phyloP scores from a whole-genome alignment of 495 filamentous ascomycete species.

The Monascus purpureus region DNA sequence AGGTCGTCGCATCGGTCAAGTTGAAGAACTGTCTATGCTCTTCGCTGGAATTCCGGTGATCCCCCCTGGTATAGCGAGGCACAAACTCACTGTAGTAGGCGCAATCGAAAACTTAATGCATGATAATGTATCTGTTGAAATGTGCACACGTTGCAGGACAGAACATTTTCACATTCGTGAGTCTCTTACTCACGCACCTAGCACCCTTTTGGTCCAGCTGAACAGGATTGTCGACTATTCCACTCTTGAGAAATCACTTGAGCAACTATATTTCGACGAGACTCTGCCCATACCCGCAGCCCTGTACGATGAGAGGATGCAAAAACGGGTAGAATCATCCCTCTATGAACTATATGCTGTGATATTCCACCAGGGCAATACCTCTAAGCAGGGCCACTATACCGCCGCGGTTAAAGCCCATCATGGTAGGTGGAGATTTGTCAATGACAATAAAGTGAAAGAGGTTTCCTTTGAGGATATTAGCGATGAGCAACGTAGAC shows the following conservation, averaged over 20 bases:
- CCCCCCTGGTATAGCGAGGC: too few species aligned
- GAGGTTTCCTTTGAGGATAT: background rate
- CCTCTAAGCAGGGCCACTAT: constrained; percentile 15
- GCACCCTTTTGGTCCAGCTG: constrained; percentile 8
- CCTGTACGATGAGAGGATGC: background rate
- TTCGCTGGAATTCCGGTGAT: too few species aligned
- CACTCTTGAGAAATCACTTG: too few species aligned
- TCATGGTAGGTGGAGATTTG: constrained; percentile 10
- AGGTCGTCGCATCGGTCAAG: too few species aligned
- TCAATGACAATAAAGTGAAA: constrained; percentile 11
- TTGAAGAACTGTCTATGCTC: too few species aligned
- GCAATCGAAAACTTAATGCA: too few species aligned
- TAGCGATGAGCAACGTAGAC: background rate
- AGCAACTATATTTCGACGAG: constrained; percentile 1
- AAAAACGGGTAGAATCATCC: background rate
- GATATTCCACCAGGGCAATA: constrained; percentile 12
- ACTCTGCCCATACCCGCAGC: constrained; percentile 2
- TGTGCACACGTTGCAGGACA: too few species aligned
- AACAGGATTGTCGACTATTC: too few species aligned
- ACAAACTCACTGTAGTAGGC: too few species aligned
- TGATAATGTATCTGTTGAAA: too few species aligned
- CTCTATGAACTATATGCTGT: constrained; percentile 16
- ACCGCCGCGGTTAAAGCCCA: constrained; percentile 10
- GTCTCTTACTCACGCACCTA: too few species aligned
- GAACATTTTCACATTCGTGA: too few species aligned